Conservation (phyloP, 768 basidiomycete species). For the Cystobasidium ongulense region DNA sequence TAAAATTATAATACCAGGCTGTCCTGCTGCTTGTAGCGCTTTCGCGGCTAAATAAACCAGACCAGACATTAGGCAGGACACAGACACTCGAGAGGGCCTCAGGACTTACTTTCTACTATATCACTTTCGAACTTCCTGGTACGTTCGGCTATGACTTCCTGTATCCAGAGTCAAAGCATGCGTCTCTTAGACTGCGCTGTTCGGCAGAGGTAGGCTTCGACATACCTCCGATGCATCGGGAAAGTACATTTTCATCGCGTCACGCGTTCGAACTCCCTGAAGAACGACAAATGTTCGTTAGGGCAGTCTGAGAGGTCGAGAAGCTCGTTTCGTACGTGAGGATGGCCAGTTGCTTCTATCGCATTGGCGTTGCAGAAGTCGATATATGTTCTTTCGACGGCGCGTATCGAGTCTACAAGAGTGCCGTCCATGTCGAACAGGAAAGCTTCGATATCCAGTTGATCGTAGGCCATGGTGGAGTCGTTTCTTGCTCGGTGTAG, state of each 20-base stretch:
- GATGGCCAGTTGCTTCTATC: constrained; percentile 3
- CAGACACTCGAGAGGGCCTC: neutral
- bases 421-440: constrained; percentile 32
- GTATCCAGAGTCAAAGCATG: neutral
- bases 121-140: constrained; percentile 10
- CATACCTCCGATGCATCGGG: constrained; percentile 6
- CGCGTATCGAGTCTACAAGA: neutral
- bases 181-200: neutral
- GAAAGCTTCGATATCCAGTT: neutral
- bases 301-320: neutral
- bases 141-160: constrained; percentile 4
- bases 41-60: neutral
- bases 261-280: constrained; percentile 11
- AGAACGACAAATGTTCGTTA: neutral
- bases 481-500: too few relatives aligned
- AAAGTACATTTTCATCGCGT: constrained; percentile 17
- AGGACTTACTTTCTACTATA: neutral
- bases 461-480: neutral
- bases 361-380: neutral
- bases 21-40: neutral
- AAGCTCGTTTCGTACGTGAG: neutral
- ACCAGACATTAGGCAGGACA: neutral
- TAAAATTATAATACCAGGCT: constrained; percentile 52
- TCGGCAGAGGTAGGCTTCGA: neutral
- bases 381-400: neutral